Evolutionary conservation across 78 protist species (phyloP), one percentile per base, ranked within the genome.

Genomic region (Dictyostelium capitatum): DNA sequence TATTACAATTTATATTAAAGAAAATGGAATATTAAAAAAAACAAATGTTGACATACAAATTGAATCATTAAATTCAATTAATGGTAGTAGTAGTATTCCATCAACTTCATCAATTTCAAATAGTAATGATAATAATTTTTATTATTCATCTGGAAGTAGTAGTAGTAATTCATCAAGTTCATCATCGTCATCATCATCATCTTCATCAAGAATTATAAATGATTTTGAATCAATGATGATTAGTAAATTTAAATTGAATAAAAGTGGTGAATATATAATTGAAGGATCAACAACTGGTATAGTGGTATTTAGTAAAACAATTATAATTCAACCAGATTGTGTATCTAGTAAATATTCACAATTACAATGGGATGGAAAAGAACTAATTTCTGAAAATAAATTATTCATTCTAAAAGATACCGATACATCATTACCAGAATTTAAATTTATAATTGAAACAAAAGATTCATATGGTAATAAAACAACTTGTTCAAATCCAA

Each of bases 331-430:
- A 7, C 32, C 93, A 10, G 93, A 79, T 4, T 79, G 80, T 15
- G 84, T 87, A 0, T 87, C 93, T 12, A 11, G 51, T 20, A 74
- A 65, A 74, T 87, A 65, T 70, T 46, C 93, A 1, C 84, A 87
- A 19, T 28, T 87, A 6, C 4, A 65, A 4, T 87, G 93, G 93
- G 67, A 87, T 77, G 84, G 93, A n/a, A 87, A 87, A 77, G 93
- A 87, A 25, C 77, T 87, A 37, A 87, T 87, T 12, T 57, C 84
- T 7, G 93, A 87, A 23, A 87, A 87, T 50, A 87, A 77, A 56
- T 37, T 87, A 37, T 87, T 87, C 25, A 87, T 87, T 59, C 25
- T 87, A 48, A 64, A 47, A 51, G 59, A 87, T 14, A 8, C 4
- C 20, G 32, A 37, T 56, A 11, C 59, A 14, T 14, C 59, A 47